Base-by-base conservation (phyloP, 2,329 filamentous ascomycete genomes). In the Nigrograna mackinnonii region DNA sequence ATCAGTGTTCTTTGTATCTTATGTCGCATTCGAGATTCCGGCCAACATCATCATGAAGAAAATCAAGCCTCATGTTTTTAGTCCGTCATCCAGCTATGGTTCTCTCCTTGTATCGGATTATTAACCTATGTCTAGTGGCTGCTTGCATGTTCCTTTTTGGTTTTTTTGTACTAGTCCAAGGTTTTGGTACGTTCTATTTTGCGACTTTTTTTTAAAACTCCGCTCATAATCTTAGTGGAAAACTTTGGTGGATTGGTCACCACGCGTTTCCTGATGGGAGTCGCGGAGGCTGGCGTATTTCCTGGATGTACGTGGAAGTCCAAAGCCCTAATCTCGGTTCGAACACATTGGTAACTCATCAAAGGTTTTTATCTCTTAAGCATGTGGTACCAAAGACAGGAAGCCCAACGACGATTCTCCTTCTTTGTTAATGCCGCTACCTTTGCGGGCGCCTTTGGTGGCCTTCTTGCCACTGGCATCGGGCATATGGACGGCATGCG, bases 81-180 rank as follows among this genome's bases (percentile, higher is more conserved):
- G 34, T 36, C 12, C 18, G 34, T 22, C 12, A 36, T 9, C 24
- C 9, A 14, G 22, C 12, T 7, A 11, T 7, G 6, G 34, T 12
- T 20, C 12, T 13, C 17, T 7, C 12, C 20, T n/a, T 20, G 19
- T 19, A 9, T 20, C 16, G 22, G 18, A 19, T 36, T 18, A 36
- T 12, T 22, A 36, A 36, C 34, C 12, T 22, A n/a, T 36, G n/a
- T 22, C 13, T 9, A 36, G 34, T 36, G 14, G 19, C 34, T 19
- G 34, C 11, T 19, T 36, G 34, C 19, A 22, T 17, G 7, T 58
- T 75, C 84, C 66, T 87, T 87, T 66, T 88, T 87, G 60, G 64
- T 84, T 13, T 75, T 41, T 69, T 64, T 47, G 66, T 62, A 40
- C 55, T 75, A 5, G 44, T 74, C 4, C 55, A 67, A 37, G 77